Base-by-base conservation (phyloP, 2,329 filamentous ascomycete species). In the Myriosclerotinia curreyana region DNA sequence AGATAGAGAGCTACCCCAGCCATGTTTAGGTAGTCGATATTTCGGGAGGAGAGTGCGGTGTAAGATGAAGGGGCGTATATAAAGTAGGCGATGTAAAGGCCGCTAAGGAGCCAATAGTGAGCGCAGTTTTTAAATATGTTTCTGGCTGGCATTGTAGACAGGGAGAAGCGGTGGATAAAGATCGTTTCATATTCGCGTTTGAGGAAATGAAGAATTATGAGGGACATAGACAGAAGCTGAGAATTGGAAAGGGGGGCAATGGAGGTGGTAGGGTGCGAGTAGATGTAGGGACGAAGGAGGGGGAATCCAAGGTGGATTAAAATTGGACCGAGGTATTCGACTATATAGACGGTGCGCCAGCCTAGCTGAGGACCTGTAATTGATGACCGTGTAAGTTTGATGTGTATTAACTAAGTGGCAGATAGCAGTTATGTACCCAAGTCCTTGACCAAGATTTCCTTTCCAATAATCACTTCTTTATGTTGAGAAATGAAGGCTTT, bases 111-210 rank as follows among this genome's bases (percentile, higher is more conserved):
- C 95, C 95, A 99, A 85, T 99, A 99, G 81, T 97, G 94, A 70
- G 84, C 85, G 69, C 88, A 92, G 83, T 99, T 99, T 79, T 94
- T 95, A 84, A 97, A 89, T 75, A 99, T 91, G 81, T 96, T 96
- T 74, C 78, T 79, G 65, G 85, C 83, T 22, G 95, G 95, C 95
- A 99, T 99, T 56, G 95, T 99, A 73, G 90, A 91, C 67, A 89
- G 86, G 64, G 92, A 94, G 82, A 99, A 99, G 75, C 91, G 92
- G 82, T 99, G 95, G 67, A 99, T 85, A 75, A 95, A 96, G 67
- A 96, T 75, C 0, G 95, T 98, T 80, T 99, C 95, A 69, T 91
- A 83, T 80, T 99, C 95, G 74, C 95, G 92, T 84, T 99, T 99
- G 75, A 91, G 70, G 77, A 97, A 99, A 81, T 99, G 95, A 15